Evolutionary conservation across 1,139 yeast species (phyloP).

Genomic region (Lodderomyces theae): DNA sequence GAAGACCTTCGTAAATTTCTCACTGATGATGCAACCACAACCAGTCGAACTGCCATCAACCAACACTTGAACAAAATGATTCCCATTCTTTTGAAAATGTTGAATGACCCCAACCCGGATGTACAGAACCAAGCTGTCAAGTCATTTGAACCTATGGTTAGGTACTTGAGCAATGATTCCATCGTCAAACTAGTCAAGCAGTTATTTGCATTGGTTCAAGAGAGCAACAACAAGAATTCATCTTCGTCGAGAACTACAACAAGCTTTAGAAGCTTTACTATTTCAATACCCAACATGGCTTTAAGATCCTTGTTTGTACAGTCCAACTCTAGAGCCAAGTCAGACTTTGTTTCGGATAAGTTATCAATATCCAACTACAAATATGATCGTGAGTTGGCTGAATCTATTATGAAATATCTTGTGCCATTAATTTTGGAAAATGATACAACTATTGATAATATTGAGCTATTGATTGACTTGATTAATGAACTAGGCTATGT

Average conservation of each 20-base stretch:
- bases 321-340: conserved; percentile 18
- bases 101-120: conserved; percentile 68
- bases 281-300: conserved; percentile 70
- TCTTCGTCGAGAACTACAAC: conserved; percentile 8
- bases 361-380: conserved; percentile 16
- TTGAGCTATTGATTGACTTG: conserved; percentile 63
- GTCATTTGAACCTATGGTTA: conserved; percentile 47
- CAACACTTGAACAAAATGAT: conserved; percentile 39
- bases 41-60: conserved; percentile 22
- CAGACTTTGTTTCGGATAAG: conserved; percentile 20
- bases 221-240: conserved; percentile 14
- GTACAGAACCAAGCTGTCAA: conserved; percentile 77
- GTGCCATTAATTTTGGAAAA: conserved; percentile 21
- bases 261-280: conserved; percentile 43
- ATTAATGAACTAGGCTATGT: conserved; percentile 53
- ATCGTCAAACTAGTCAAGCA: conserved; percentile 23
- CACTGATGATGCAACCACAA: conserved; percentile 16
- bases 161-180: conserved; percentile 25
- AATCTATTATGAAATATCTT: conserved; percentile 23
- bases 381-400: conserved; percentile 15
- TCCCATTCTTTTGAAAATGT: conserved; percentile 48
- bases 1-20: conserved; percentile 63
- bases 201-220: conserved; percentile 22
- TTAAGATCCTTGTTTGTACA: conserved; percentile 52
- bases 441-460: conserved; percentile 50